Evolutionary conservation across 345 rosid species (phyloP).

Genomic region (Citropsis articulata): DNA sequence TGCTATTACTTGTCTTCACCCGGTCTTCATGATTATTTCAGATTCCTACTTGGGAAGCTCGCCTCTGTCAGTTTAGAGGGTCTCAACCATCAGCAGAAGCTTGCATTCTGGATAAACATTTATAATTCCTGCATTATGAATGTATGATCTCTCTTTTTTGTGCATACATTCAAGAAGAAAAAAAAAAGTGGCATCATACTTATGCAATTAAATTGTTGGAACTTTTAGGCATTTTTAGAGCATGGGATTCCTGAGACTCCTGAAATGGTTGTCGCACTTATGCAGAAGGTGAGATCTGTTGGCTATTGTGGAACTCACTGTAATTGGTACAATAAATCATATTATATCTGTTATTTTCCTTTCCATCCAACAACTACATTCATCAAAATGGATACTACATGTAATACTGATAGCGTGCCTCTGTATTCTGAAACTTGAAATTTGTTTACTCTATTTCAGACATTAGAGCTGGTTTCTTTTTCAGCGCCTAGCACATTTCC

Average conservation of each 20-base stretch:
- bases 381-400: neutral
- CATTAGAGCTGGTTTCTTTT: neutral
- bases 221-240: slow-evolving; percentile 68
- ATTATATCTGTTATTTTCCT: neutral
- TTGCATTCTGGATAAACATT: slow-evolving; percentile 94
- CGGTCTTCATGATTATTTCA: slow-evolving; percentile 27
- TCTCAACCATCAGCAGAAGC: slow-evolving; percentile 87
- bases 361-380: neutral
- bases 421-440: neutral
- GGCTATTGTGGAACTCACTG: neutral
- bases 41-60: slow-evolving; percentile 75
- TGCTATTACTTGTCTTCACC: slow-evolving; percentile 9
- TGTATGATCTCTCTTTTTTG: slow-evolving; percentile 41
- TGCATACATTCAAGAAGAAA: neutral
- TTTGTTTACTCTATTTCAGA: neutral
- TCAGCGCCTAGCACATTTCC: neutral
- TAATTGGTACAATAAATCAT: neutral
- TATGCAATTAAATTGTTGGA: neutral
- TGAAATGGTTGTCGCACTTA: slow-evolving; percentile 73
- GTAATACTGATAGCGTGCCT: neutral
- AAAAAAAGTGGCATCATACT: neutral
- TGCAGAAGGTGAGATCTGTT: slow-evolving; percentile 67
- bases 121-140: slow-evolving; percentile 86
- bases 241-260: slow-evolving; percentile 76
- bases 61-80: slow-evolving; percentile 57